Percentiles rank a stretch among this genome's conserved stretches.
Evolutionary conservation across 306 rosid genomes (phyloP).

Genomic region (Lupinus albus): DNA sequence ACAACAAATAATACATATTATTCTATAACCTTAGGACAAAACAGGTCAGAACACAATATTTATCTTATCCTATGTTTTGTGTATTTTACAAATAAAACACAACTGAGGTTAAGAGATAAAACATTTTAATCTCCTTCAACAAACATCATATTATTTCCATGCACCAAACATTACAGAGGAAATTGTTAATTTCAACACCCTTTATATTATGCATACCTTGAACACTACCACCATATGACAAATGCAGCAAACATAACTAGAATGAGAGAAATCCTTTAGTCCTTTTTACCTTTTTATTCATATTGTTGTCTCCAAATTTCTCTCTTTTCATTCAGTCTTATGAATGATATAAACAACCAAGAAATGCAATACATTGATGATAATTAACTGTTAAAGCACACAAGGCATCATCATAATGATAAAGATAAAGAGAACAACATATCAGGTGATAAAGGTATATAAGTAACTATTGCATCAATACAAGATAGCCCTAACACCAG

Average conservation of each 20-base stretch:
- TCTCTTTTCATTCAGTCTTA: not conserved
- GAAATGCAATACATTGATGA: not conserved
- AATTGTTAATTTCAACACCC: not conserved
- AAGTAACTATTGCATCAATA: not conserved
- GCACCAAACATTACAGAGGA: no score
- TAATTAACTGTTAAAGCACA: not conserved
- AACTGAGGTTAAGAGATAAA: no score
- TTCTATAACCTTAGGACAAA: no score
- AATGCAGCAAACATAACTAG: not conserved
- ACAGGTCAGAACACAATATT: no score
- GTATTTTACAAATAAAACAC: no score
- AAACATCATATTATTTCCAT: no score
- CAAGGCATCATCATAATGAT: slow-evolving; percentile 7
- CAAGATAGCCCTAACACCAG: slow-evolving; percentile 19
- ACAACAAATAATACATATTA: no score
- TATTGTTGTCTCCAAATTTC: not conserved
- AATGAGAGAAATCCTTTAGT: not conserved
- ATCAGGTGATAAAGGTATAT: not conserved
- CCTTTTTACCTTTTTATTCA: not conserved
- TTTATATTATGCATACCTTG: not conserved
- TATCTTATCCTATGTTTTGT: no score
- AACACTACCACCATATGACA: not conserved
- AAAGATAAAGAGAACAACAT: slow-evolving; percentile 7
- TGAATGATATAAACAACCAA: slow-evolving; percentile 10
- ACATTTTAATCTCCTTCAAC: no score